Conservation (phyloP, 163 green algal species). For the Scenedesmus sp. region DNA sequence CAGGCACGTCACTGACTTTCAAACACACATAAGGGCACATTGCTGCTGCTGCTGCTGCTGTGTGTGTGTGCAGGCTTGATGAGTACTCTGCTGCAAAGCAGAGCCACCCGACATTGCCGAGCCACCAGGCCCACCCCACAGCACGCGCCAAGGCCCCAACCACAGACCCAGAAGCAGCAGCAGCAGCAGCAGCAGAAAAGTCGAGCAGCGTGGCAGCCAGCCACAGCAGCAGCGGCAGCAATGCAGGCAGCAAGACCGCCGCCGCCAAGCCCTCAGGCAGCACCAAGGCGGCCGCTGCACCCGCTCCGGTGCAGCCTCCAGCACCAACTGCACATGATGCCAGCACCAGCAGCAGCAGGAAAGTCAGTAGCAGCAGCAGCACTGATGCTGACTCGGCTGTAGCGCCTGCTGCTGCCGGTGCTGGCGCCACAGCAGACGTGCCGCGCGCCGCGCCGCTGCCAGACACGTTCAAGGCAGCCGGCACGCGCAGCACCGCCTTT, state of each 20-base stretch:
- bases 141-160: background rate
- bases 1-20: background rate
- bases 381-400: background rate
- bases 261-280: background rate
- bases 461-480: slow-evolving; percentile 4
- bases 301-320: background rate
- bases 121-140: background rate
- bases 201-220: slow-evolving; percentile 4
- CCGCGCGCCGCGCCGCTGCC: background rate
- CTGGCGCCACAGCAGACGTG: background rate
- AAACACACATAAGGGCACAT: too few species aligned
- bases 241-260: background rate
- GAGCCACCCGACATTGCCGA: background rate
- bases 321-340: too few species aligned
- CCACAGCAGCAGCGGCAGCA: slow-evolving; percentile 2
- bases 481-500: slow-evolving; percentile 17
- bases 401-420: background rate
- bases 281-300: background rate
- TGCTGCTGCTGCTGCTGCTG: background rate
- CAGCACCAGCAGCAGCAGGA: background rate
- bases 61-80: background rate
- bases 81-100: slow-evolving; percentile 47
- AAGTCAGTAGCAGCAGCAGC: background rate
- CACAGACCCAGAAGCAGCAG: background rate
- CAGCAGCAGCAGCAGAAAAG: background rate